These are phyloP conservation scores for Lactarius sp. DNA, from an alignment of 768 basidiomycete genomes.

Conservation along the genomic window DNA sequence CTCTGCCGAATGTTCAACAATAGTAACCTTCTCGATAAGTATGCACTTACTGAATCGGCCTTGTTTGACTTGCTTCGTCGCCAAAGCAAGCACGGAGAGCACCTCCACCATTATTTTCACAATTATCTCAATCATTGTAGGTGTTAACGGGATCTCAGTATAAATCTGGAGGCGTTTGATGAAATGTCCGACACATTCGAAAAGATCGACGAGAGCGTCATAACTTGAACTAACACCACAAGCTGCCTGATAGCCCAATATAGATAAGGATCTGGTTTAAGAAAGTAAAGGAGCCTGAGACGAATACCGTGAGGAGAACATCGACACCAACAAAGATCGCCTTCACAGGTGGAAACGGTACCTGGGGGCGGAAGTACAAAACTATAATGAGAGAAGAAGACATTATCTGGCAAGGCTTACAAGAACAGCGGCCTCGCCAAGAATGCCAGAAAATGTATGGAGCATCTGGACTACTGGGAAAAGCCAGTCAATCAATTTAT, in stretches of 20 bases:
- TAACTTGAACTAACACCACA: too few relatives aligned
- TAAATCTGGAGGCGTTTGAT: not conserved
- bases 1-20: not conserved
- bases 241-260: too few relatives aligned
- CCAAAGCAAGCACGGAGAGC: too few relatives aligned
- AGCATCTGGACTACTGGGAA: too few relatives aligned
- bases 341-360: too few relatives aligned
- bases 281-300: too few relatives aligned
- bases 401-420: not conserved
- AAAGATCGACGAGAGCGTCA: not conserved
- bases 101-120: not conserved
- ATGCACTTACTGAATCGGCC: not conserved
- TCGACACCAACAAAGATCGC: too few relatives aligned
- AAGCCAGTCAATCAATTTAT: too few relatives aligned
- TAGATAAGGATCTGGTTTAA: not conserved
- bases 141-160: not conserved
- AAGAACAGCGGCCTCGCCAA: not conserved
- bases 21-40: too few relatives aligned
- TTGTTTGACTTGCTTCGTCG: too few relatives aligned
- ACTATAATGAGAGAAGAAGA: not conserved
- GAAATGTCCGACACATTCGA: not conserved
- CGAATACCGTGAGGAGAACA: too few relatives aligned
- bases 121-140: not conserved
- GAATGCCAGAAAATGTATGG: too few relatives aligned
- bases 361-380: not conserved